Base-by-base conservation (phyloP, 2,329 filamentous ascomycete species). In the Sporothrix dimorphospora region DNA sequence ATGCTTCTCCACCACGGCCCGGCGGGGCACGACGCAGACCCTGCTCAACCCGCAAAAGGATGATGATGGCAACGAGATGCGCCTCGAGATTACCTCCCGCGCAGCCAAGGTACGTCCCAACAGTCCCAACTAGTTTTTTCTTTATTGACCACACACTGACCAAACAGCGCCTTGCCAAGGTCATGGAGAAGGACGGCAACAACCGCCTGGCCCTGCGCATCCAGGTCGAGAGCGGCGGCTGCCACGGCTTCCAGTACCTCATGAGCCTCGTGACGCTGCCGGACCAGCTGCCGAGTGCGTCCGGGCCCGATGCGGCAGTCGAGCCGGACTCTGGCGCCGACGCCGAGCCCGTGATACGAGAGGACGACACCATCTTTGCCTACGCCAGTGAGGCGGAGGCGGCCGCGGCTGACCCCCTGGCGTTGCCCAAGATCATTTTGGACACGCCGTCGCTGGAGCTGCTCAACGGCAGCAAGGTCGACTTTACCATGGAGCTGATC, bases 201-300 rank as follows among this genome's bases (percentile, higher is more conserved):
- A 93, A 93, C 1, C 86, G 92, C 78, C 88, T 97, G 42, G 93
- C 94, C 30, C 87, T 99, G n/a, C 92, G 95, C 69, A 92, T 99
- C 76, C 91, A 92, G 74, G 94, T 99, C 72, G 94, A 97, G 79
- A 94, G 92, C 72, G 96, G 96, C 75, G 96, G 96, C 71, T 99
- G 96, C 81, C 96, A 99, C 82, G 96, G 96, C 67, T 99, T 99
- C 81, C 96, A 99, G 80, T 99, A 99, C 79, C 84, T 97, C 63
- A 97, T 99, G 93, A 93, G 91, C 19, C 86, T 98, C 4, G 91
- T 93, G 2, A 89, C 88, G 0, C 82, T 91, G 0, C 89, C 89
- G 0, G 72, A 79, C 0, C 71, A 76, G 0, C 74, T 81, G 1
- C 77, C 79, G 0, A 14, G 73, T 14, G 8, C 51, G 24, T 21